These are phyloP conservation scores for Xerocomus amazonicus DNA, from an alignment of 1,284 basidiomycete genomes.

Conservation along the genomic window DNA sequence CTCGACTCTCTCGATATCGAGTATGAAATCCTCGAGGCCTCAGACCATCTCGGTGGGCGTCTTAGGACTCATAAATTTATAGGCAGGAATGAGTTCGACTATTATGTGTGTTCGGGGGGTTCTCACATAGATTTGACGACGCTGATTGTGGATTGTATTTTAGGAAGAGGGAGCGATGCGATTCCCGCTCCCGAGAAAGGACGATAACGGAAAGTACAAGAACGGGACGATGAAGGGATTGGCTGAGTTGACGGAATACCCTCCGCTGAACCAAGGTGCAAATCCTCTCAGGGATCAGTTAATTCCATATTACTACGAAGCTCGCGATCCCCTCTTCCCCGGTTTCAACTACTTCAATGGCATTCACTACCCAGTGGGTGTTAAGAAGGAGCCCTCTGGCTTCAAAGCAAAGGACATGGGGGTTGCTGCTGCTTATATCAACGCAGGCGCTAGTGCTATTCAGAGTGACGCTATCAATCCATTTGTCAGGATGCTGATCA, in stretches of 20 bases:
- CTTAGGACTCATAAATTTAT: slow-evolving; percentile 30
- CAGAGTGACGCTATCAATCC: not conserved
- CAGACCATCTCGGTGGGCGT: slow-evolving; percentile 32
- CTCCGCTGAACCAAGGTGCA: too few relatives aligned
- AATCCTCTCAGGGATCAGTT: too few relatives aligned
- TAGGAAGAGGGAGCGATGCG: slow-evolving; percentile 38
- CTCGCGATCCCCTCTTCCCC: not conserved
- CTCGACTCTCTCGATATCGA: slow-evolving; percentile 32
- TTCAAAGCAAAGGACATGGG: not conserved
- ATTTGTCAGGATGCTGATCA: not conserved
- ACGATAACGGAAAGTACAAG: slow-evolving; percentile 10
- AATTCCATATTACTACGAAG: not conserved
- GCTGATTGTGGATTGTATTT: not conserved
- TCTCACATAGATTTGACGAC: not conserved
- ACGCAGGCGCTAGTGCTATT: not conserved
- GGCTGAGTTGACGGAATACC: slow-evolving; percentile 23
- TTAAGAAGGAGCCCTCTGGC: not conserved
- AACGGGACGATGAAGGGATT: slow-evolving; percentile 30
- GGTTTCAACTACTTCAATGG: not conserved
- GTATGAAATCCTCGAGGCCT: slow-evolving; percentile 36
- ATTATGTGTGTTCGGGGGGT: slow-evolving; percentile 7
- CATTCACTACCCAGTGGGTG: not conserved
- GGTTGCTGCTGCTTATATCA: not conserved
- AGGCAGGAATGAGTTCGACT: not conserved
- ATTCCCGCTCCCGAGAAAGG: slow-evolving; percentile 28